These are phyloP conservation scores for Pascua sp. DNA, from an alignment of 1,284 basidiomycete genomes.

Conservation along the genomic window DNA sequence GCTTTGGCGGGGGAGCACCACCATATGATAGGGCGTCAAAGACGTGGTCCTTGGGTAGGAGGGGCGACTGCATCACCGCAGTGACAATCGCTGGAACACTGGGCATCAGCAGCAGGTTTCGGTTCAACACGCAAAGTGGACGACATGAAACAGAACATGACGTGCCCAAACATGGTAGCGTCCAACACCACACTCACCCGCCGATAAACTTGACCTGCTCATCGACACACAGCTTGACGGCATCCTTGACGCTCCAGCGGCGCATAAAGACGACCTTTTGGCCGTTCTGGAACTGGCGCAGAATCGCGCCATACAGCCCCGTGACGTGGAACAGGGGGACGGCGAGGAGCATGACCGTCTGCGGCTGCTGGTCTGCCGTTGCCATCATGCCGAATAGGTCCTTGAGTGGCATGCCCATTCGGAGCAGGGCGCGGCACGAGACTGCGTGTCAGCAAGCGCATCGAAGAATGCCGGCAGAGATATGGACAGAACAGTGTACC, in stretches of 20 bases:
- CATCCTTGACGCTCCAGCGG: constrained; percentile 35
- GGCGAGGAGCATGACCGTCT: constrained; percentile 23
- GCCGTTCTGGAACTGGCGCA: constrained; percentile 25
- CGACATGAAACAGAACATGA: neutral
- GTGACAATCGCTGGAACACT: constrained; percentile 42
- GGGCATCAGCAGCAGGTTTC: neutral
- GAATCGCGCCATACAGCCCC: constrained; percentile 37
- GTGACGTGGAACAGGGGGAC: constrained; percentile 48
- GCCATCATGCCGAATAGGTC: constrained; percentile 8
- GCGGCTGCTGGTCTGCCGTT: neutral
- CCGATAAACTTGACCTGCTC: constrained; percentile 35
- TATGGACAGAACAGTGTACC: no score
- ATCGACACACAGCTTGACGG: constrained; percentile 25
- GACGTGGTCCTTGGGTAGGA: constrained; percentile 15
- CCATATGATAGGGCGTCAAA: constrained; percentile 43
- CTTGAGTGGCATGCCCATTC: constrained; percentile 24
- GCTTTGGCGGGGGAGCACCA: constrained; percentile 39
- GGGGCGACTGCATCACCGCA: constrained; percentile 31
- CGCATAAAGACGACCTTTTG: constrained; percentile 38
- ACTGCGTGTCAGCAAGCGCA: no score
- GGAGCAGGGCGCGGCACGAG: constrained; percentile 28
- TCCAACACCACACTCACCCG: constrained; percentile 25
- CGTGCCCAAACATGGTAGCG: neutral
- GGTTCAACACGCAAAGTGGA: neutral
- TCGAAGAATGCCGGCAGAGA: neutral